A percentile compares a stretch with the other conserved stretches of the same genome.
phyloP scores from a whole-genome alignment of 2,329 filamentous ascomycete species.

The Geoglossum cookeanum region DNA sequence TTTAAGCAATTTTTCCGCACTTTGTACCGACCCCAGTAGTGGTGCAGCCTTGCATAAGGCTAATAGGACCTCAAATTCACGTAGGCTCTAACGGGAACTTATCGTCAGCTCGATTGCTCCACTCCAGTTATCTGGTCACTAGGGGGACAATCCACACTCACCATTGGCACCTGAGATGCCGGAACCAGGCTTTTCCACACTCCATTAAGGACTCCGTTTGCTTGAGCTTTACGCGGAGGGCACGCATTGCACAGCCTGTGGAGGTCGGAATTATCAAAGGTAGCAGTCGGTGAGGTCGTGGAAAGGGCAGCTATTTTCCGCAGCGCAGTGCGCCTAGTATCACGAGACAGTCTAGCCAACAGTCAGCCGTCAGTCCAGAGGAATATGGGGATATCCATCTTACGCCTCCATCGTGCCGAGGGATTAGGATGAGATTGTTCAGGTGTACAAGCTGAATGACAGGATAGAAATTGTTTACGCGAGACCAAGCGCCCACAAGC shows the following conservation, averaged over 20 bases:
- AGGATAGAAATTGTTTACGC: neutral
- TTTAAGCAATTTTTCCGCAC: slow-evolving; percentile 57
- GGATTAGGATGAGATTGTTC: neutral
- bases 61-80: slow-evolving; percentile 80
- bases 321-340: slow-evolving; percentile 42
- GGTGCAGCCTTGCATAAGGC: slow-evolving; percentile 83
- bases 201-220: slow-evolving; percentile 30
- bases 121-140: neutral
- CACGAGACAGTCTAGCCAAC: slow-evolving; percentile 26
- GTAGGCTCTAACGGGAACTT: slow-evolving; percentile 42
- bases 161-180: slow-evolving; percentile 38
- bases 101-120: slow-evolving; percentile 17
- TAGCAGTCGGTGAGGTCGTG: slow-evolving; percentile 31
- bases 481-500: neutral
- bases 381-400: neutral
- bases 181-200: slow-evolving; percentile 20
- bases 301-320: slow-evolving; percentile 47
- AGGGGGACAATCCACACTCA: slow-evolving; percentile 17
- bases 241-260: slow-evolving; percentile 42
- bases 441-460: neutral
- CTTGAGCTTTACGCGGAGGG: slow-evolving; percentile 26
- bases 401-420: neutral
- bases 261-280: slow-evolving; percentile 43
- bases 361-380: neutral
- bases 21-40: slow-evolving; percentile 46